Evolutionary conservation across 169 alveolate species (phyloP).

Genomic region (Neospora caninum): DNA sequence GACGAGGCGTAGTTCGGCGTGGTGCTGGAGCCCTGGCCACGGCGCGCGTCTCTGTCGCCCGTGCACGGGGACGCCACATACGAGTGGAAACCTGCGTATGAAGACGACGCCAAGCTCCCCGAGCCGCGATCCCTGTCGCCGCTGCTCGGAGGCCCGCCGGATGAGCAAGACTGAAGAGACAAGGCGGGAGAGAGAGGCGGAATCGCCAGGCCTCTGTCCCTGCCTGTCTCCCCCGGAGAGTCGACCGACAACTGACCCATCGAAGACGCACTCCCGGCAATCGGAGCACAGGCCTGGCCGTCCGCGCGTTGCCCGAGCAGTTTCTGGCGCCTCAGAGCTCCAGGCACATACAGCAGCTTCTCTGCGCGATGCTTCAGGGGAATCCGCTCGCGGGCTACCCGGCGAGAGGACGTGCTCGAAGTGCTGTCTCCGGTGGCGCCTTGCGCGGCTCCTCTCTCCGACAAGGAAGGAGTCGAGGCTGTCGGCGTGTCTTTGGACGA

Average conservation of each 20-base stretch:
- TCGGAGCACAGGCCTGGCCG: background rate
- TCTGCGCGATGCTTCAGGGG: constrained; percentile 64
- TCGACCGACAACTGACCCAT: background rate
- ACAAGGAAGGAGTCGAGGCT: background rate
- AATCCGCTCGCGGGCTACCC: constrained; percentile 30
- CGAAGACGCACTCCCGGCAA: background rate
- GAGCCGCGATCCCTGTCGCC: background rate
- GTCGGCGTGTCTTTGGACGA: background rate
- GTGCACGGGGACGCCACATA: background rate
- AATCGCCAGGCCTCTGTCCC: background rate
- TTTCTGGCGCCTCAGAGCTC: constrained; percentile 62
- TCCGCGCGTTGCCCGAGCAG: constrained; percentile 52
- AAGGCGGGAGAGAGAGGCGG: background rate
- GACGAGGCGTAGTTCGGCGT: background rate
- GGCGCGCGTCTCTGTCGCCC: background rate
- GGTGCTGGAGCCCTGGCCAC: background rate
- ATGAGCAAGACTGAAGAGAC: background rate
- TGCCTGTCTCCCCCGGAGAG: background rate
- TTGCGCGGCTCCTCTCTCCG: background rate
- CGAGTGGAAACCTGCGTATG: background rate
- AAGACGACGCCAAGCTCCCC: background rate
- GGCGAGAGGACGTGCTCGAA: constrained; percentile 16
- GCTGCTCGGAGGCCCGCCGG: background rate
- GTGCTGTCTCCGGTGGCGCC: background rate
- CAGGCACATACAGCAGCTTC: constrained; percentile 65